Conservation (phyloP, 2,329 filamentous ascomycete genomes). For the Magnaporthiopsis rhizophila region DNA sequence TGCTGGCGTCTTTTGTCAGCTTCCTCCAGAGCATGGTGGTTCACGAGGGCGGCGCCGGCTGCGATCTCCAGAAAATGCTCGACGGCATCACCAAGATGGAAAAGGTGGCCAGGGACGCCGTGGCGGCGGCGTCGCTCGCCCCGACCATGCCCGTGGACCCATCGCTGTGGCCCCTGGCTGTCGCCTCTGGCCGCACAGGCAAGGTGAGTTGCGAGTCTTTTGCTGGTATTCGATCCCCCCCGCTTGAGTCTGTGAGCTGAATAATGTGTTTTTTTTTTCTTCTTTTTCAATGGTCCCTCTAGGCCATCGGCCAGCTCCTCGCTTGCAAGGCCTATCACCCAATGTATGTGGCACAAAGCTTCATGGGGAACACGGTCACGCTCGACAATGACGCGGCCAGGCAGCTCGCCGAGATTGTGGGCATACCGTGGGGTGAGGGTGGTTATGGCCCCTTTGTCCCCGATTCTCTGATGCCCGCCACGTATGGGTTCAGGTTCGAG, state of each 20-base stretch:
- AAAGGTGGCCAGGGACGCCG: conserved; percentile 7
- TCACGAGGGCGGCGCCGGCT: background rate
- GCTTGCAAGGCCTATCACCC: background rate
- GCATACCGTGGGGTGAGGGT: conserved; percentile 6
- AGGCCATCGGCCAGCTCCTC: background rate
- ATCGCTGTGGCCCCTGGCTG: conserved; percentile 6
- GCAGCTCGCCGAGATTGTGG: conserved; percentile 7
- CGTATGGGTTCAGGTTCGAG: conserved; percentile 8
- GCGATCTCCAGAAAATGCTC: conserved; percentile 6
- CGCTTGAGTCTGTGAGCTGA: background rate
- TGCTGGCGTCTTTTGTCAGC: background rate
- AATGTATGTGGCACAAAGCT: conserved; percentile 2
- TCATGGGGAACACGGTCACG: conserved; percentile 6
- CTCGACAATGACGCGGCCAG: conserved; percentile 5
- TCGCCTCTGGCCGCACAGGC: conserved; percentile 5
- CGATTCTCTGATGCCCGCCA: conserved; percentile 7
- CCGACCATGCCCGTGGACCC: conserved; percentile 9
- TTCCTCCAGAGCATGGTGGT: background rate
- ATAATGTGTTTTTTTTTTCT: background rate
- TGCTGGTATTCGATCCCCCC: background rate
- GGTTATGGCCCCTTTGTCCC: conserved; percentile 10
- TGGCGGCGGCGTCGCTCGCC: conserved; percentile 3
- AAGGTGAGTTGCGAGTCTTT: conserved; percentile 3
- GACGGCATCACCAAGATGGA: conserved; percentile 8
- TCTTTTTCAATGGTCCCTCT: background rate